phyloP scores from a whole-genome alignment of 2,329 filamentous ascomycete species.

The Huntiella bhutanensis region DNA sequence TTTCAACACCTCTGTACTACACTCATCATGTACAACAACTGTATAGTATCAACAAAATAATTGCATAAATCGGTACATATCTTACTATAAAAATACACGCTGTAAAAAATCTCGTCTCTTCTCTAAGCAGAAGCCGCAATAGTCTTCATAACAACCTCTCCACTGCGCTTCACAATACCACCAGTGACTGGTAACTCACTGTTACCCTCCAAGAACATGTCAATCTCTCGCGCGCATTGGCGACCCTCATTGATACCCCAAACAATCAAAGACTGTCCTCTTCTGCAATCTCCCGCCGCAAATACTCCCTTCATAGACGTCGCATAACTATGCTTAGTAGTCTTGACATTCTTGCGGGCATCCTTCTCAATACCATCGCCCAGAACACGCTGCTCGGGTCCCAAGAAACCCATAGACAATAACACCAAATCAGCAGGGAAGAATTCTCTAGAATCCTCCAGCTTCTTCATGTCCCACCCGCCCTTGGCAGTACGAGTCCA shows the following conservation, averaged over 20 bases:
- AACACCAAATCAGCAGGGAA: slow-evolving; percentile 92
- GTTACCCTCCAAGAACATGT: slow-evolving; percentile 64
- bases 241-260: slow-evolving; percentile 98
- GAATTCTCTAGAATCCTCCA: slow-evolving; percentile 83
- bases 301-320: slow-evolving; percentile 82
- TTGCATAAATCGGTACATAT: not conserved
- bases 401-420: slow-evolving; percentile 92
- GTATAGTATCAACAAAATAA: not conserved
- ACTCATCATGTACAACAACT: not conserved
- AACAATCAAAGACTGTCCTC: slow-evolving; percentile 88
- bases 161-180: slow-evolving; percentile 75
- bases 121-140: slow-evolving; percentile 15
- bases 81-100: slow-evolving; percentile 1
- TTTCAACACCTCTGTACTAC: not conserved
- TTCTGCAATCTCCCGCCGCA: slow-evolving; percentile 84
- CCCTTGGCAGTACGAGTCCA: slow-evolving; percentile 82
- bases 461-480: slow-evolving; percentile 97
- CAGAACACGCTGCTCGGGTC: slow-evolving; percentile 73
- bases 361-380: slow-evolving; percentile 84
- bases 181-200: slow-evolving; percentile 76
- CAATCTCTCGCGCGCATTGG: slow-evolving; percentile 79
- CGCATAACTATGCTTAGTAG: slow-evolving; percentile 64
- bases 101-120: not conserved
- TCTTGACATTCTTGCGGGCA: slow-evolving; percentile 90
- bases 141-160: slow-evolving; percentile 42